These are phyloP conservation scores for Talaromyces piceae DNA, from an alignment of 2,329 filamentous ascomycete genomes.

Conservation along the genomic window DNA sequence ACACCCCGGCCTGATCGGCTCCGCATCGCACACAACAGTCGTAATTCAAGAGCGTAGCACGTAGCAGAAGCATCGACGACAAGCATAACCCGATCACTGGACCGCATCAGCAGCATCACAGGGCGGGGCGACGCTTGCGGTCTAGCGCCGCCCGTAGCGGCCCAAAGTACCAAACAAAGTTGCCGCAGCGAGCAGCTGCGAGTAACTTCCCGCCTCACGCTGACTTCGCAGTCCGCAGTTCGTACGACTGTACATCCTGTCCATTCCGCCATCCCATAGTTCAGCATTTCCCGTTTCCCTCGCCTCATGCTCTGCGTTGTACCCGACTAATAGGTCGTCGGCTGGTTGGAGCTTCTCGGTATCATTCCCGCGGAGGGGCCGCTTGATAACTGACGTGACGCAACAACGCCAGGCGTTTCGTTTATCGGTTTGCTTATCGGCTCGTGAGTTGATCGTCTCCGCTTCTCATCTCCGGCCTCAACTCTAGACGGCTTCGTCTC, in stretches of 20 bases:
- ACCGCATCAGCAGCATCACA: background rate
- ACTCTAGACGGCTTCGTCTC: background rate
- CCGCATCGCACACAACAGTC: no score
- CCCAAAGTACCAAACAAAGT: background rate
- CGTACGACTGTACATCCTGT: background rate
- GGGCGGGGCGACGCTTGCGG: slow-evolving; percentile 7
- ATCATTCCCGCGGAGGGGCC: background rate
- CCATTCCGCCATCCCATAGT: background rate
- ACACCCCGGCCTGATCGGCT: background rate
- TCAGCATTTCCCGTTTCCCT: background rate
- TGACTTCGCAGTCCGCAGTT: no score
- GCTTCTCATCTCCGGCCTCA: background rate
- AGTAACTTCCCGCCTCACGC: background rate
- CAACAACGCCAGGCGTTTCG: no score
- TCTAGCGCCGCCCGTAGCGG: background rate
- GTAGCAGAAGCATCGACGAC: background rate
- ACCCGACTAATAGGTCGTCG: no score
- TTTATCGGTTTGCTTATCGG: slow-evolving; percentile 1
- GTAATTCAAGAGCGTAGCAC: background rate
- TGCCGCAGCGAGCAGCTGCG: background rate
- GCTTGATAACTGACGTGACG: background rate
- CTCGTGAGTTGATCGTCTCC: background rate
- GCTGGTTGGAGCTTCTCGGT: background rate
- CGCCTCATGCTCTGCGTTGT: background rate
- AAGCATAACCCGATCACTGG: no score